Base-by-base conservation (phyloP, 352 stramenopile species). In the Phytopythium helicoides region DNA sequence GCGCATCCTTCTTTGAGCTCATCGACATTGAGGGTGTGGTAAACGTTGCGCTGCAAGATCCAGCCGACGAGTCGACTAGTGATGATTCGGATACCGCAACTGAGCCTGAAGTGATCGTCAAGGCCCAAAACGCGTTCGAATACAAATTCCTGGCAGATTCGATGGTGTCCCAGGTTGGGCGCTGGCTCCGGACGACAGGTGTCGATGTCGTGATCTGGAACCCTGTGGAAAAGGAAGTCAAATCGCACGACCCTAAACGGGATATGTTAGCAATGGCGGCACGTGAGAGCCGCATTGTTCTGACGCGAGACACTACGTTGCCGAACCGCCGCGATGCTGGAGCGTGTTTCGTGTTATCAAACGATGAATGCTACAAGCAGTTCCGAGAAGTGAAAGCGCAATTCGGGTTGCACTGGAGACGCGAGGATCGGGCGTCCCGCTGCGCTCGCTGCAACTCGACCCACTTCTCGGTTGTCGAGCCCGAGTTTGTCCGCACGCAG, bases 91-190 rank as follows among this genome's bases (percentile, higher is more conserved):
- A 34, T 28, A 28, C 21, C 9, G 45, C 16, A 2, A 31, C 38
- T 18, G 28, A 2, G 2, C 33, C 14, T 4, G 11, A 31, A 1
- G 21, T n/a, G 25, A 52, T 41, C 18, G 33, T 21, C 46, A 52
- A 33, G 25, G 39, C 46, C 7, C 31, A 52, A 3, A 33, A 21
- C 33, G 28, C 46, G 7, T 53, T 51, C n/a, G 68, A 80, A 49
- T 73, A 75, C 60, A 82, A 72, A 31, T 92, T 92, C 48, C 51
- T 92, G 15, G 77, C 79, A 1, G 82, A 92, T 54, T 80, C 77
- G 35, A 92, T 92, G 82, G 68, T 87, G 8, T 75, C 72, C 10
- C 75, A 78, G 11, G 73, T 90, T 23, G 77, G 72, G 16, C 66
- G 75, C 8, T 92, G 82, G 79, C 62, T 92, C 23, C 77, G 79